Conservation (phyloP, 345 rosid genomes). For the Moricandia arvensis region DNA sequence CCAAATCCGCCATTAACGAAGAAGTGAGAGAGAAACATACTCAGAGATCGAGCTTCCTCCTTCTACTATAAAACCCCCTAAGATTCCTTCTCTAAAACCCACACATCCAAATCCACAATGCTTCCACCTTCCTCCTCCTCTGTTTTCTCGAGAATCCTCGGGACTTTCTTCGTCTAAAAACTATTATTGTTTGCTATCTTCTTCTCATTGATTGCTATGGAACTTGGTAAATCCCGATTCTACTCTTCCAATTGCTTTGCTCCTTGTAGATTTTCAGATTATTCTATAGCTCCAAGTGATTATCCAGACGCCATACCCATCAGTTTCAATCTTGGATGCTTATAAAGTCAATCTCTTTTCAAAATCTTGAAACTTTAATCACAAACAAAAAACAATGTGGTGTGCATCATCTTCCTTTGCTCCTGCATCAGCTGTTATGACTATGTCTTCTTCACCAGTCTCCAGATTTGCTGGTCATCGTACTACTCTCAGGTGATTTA, state of each 20-base stretch:
- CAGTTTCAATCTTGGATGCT: slow-evolving; percentile 12
- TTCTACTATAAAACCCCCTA: slow-evolving; percentile 16
- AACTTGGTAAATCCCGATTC: slow-evolving; percentile 48
- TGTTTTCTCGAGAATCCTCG: slow-evolving; percentile 23
- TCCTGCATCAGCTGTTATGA: slow-evolving; percentile 30
- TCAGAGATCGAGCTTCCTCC: slow-evolving; percentile 20
- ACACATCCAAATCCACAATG: slow-evolving; percentile 33
- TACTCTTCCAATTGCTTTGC: slow-evolving; percentile 23
- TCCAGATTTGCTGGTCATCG: slow-evolving; percentile 24
- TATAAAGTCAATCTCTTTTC: slow-evolving; percentile 3
- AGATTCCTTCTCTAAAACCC: slow-evolving; percentile 22
- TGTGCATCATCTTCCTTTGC: slow-evolving; percentile 35
- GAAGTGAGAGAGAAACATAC: slow-evolving; percentile 1
- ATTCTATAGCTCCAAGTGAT: slow-evolving; percentile 43
- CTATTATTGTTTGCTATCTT: background rate
- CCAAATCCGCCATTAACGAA: slow-evolving; percentile 32
- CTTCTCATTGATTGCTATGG: slow-evolving; percentile 44
- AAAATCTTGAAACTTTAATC: background rate
- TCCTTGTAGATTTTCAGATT: slow-evolving; percentile 31
- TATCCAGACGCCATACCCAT: slow-evolving; percentile 42
- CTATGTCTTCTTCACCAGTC: slow-evolving; percentile 33
- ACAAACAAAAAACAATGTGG: slow-evolving; percentile 26
- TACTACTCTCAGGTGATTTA: slow-evolving; percentile 40
- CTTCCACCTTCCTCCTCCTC: slow-evolving; percentile 26
- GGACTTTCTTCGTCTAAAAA: background rate